Evolutionary conservation across 768 basidiomycete genomes (phyloP), one percentile per base, ranked within the genome.

Genomic region (Termitomyces bulborhizus): DNA sequence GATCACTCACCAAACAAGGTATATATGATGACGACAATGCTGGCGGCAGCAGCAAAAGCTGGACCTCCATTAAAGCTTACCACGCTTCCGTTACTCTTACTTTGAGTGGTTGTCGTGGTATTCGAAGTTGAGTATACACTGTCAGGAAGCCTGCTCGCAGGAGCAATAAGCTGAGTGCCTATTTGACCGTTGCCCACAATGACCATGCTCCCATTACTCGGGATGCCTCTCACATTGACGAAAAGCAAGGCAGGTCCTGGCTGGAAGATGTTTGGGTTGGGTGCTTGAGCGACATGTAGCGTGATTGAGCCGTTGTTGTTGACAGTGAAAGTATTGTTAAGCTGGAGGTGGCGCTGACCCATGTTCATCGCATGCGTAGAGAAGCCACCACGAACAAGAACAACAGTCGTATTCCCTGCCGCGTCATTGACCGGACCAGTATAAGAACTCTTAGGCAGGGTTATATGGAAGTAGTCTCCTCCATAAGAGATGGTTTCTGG

Each of bases 181-280:
- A 96, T 77, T 54, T 82, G 67, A 1, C 95, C 94, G 54, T 76
- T 84, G 5, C 95, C 95, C 24, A 93, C 76, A 54, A 83, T 90
- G 51, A 95, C 77, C 68, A 78, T 80, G 12, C 82, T 80, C 4
- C 88, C 94, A 57, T 85, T 86, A 53, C 84, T 86, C 3, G 93
- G 94, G 7, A 97, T 82, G 32, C 92, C 93, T 60, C 86, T 77
- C 56, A 97, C 80, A 36, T 84, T 87, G 54, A 95, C 88, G 64
- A 83, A 97, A 57, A 95, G 59, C 58, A 93, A 74, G 1, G 81
- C 89, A 16, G 95, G 93, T 3, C 95, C 94, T 5, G 95, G 95
- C 63, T 88, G 85, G 75, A 96, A 81, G 62, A 97, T 62, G 64
- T 90, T 88, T 12, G 94, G 73, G 70, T 90, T 92, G 0, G 91